These are phyloP conservation scores for Fallopia convolvulus DNA, from an alignment of 148 eudicot genomes.

Conservation along the genomic window DNA sequence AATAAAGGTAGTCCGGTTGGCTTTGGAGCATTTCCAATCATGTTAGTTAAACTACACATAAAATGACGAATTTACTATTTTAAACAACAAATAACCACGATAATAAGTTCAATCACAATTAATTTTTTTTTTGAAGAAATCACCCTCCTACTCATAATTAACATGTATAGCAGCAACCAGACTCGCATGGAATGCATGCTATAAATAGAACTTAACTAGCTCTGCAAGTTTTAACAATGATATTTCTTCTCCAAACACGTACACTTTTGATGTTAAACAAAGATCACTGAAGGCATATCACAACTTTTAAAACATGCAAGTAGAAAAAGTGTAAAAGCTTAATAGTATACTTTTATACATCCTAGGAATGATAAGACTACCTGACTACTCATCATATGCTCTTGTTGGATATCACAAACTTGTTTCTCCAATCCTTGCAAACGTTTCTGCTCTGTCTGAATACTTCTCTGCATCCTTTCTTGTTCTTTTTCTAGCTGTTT, in stretches of 20 bases:
- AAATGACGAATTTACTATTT: not conserved
- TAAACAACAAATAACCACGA: not conserved
- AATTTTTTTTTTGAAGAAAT: not conserved
- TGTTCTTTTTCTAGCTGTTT: conserved; percentile 55
- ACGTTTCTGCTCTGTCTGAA: conserved; percentile 38
- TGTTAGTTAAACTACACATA: conserved; percentile 1
- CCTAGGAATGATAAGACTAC: conserved; percentile 24
- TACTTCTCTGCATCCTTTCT: conserved; percentile 25
- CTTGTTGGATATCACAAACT: conserved; percentile 53
- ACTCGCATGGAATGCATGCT: not conserved
- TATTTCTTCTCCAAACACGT: not conserved
- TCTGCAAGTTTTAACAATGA: not conserved
- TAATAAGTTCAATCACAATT: not conserved
- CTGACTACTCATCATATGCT: conserved; percentile 62
- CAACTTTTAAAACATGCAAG: not conserved
- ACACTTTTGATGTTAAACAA: not conserved
- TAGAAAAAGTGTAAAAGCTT: not conserved
- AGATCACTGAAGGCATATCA: not conserved
- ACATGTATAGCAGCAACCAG: conserved; percentile 2
- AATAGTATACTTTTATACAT: not conserved
- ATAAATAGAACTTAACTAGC: not conserved
- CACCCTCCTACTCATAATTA: not conserved
- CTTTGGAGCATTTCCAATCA: not conserved
- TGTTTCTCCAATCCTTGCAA: conserved; percentile 46
- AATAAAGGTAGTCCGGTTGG: not conserved